Evolutionary conservation across 345 rosid genomes (phyloP).

Genomic region (Arabidopsis thaliana): DNA sequence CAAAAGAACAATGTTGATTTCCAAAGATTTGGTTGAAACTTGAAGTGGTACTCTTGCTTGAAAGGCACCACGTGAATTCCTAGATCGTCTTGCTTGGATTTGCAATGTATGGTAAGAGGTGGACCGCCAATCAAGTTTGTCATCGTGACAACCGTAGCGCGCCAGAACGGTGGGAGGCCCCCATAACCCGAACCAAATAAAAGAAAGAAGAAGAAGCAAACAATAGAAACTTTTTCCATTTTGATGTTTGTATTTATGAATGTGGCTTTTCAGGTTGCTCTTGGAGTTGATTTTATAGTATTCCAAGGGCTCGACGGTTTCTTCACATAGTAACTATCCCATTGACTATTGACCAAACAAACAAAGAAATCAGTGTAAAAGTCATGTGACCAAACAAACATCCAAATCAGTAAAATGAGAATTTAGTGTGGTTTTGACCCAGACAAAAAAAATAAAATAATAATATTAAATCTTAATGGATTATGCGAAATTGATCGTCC

Average conservation of each 20-base stretch:
- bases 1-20: conserved; percentile 28
- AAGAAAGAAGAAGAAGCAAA: neutral
- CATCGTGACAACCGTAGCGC: neutral
- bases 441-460: neutral
- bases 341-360: no score
- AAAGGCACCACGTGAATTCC: neutral
- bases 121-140: conserved; percentile 23
- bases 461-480: neutral
- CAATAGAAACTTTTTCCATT: neutral
- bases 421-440: neutral
- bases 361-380: no score
- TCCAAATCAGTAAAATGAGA: neutral
- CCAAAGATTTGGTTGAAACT: conserved; percentile 31
- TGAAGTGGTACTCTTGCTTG: neutral
- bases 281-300: neutral
- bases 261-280: neutral
- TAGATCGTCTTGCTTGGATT: conserved; percentile 28
- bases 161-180: conserved; percentile 24
- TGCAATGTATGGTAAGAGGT: conserved; percentile 34
- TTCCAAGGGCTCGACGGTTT: neutral
- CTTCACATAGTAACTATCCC: no score
- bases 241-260: neutral
- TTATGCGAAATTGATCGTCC: neutral
- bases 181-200: conserved; percentile 14
- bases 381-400: neutral